Percentiles rank a stretch among this genome's conserved stretches.
Conservation (phyloP, 495 filamentous ascomycete genomes). For the Hypoxylon intermedium region DNA sequence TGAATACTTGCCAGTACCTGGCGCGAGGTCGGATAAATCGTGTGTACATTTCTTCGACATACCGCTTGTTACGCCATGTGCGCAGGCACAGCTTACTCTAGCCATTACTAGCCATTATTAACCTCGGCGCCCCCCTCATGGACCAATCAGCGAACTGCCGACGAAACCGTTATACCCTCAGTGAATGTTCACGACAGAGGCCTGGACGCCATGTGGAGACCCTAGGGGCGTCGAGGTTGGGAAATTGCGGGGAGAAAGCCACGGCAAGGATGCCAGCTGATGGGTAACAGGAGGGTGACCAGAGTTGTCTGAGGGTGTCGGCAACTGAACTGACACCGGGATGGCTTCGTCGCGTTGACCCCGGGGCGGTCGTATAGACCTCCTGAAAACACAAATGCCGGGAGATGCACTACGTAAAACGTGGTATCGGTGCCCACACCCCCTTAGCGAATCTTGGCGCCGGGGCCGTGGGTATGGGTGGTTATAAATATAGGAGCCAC, state of each 20-base stretch:
- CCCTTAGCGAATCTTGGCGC: conserved; percentile 31
- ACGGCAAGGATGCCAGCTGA: conserved; percentile 5
- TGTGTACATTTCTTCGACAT: conserved; percentile 8
- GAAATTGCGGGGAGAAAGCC: conserved; percentile 34
- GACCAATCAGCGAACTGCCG: conserved; percentile 44
- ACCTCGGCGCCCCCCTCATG: conserved; percentile 17
- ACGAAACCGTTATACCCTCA: conserved; percentile 21
- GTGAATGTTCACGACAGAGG: conserved; percentile 21
- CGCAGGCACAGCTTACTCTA: conserved; percentile 25
- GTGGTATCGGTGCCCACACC: conserved; percentile 29
- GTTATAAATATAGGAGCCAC: conserved; percentile 23
- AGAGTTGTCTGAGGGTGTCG: conserved; percentile 11
- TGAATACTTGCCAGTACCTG: conserved; percentile 32
- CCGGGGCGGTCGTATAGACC: conserved; percentile 28
- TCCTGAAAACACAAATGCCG: conserved; percentile 33
- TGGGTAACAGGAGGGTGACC: conserved; percentile 4
- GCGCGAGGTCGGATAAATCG: conserved; percentile 33
- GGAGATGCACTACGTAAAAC: conserved; percentile 36
- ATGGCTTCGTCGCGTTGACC: conserved; percentile 5
- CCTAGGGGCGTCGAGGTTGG: conserved; percentile 13
- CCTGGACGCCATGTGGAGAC: conserved; percentile 29
- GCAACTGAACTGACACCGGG: conserved; percentile 38
- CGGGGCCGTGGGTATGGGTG: conserved; percentile 35
- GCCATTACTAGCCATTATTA: conserved; percentile 33
- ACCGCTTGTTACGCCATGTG: conserved; percentile 16